Evolutionary conservation across 169 alveolate species (phyloP).

Genomic region (Plasmodium knowlesi): DNA sequence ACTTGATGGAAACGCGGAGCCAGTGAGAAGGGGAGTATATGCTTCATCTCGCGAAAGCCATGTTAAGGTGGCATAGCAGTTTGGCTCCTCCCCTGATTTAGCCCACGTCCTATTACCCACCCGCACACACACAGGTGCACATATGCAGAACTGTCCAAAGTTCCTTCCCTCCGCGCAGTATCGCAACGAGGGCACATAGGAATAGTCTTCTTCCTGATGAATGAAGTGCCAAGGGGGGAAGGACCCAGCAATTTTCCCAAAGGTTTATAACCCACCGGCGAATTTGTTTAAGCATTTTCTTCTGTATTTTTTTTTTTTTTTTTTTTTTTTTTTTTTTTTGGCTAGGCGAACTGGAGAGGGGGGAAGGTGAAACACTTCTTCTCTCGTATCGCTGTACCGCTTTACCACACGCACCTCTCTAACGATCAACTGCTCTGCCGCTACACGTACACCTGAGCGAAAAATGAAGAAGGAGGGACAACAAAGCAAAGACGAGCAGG

Average conservation of each 20-base stretch:
- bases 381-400: neutral
- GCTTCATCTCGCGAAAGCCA: neutral
- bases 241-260: neutral
- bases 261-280: neutral
- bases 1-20: neutral
- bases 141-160: neutral
- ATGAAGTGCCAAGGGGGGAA: neutral
- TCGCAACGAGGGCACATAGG: neutral
- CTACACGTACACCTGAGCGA: neutral
- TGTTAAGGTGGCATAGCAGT: neutral
- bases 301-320: neutral
- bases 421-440: neutral
- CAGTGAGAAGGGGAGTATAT: neutral
- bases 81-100: neutral
- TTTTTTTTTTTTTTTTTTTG: neutral
- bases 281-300: neutral
- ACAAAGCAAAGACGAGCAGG: constrained; percentile 66
- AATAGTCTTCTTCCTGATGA: neutral
- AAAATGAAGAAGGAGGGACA: neutral
- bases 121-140: neutral
- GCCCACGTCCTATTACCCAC: neutral
- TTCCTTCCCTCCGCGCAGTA: neutral
- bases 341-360: neutral
- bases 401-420: neutral
- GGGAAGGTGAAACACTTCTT: no score